Percentiles rank a stretch among this genome's conserved stretches.
These are phyloP conservation scores for Leccinum pallidistipes DNA, from an alignment of 1,284 basidiomycete species.

Conservation along the genomic window DNA sequence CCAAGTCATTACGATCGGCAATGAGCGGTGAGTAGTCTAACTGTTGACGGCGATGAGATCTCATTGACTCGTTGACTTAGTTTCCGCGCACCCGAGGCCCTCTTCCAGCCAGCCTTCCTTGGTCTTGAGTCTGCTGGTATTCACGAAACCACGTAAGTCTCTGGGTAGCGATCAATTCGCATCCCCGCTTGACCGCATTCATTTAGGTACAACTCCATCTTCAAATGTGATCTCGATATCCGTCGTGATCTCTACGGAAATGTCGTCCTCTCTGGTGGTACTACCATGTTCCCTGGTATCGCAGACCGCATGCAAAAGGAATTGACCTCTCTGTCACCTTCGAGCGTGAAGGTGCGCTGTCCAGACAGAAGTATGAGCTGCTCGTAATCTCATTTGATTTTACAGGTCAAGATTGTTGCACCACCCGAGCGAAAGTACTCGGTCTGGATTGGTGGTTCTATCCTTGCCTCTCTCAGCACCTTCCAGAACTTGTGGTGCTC, in stretches of 20 bases:
- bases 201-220: slow-evolving; percentile 82
- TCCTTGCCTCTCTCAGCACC: slow-evolving; percentile 92
- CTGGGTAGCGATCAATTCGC: background rate
- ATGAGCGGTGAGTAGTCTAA: slow-evolving; percentile 69
- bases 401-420: slow-evolving; percentile 90
- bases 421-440: slow-evolving; percentile 94
- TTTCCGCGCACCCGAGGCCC: slow-evolving; percentile 95
- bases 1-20: slow-evolving; percentile 95
- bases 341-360: slow-evolving; percentile 81
- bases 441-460: slow-evolving; percentile 99
- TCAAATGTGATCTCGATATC: slow-evolving; percentile 80
- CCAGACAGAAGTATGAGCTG: background rate
- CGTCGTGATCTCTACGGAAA: slow-evolving; percentile 92
- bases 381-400: slow-evolving; percentile 7
- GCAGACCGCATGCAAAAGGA: slow-evolving; percentile 99
- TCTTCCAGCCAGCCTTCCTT: slow-evolving; percentile 95
- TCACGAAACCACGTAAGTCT: slow-evolving; percentile 86
- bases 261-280: slow-evolving; percentile 94
- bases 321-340: slow-evolving; percentile 80
- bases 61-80: slow-evolving; percentile 36
- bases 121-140: slow-evolving; percentile 94
- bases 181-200: slow-evolving; percentile 10
- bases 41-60: background rate
- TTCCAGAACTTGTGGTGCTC: slow-evolving; percentile 96
- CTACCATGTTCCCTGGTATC: slow-evolving; percentile 98